Conservation (phyloP, 1,139 yeast species). For the Debaryomycetaceae sp. region DNA sequence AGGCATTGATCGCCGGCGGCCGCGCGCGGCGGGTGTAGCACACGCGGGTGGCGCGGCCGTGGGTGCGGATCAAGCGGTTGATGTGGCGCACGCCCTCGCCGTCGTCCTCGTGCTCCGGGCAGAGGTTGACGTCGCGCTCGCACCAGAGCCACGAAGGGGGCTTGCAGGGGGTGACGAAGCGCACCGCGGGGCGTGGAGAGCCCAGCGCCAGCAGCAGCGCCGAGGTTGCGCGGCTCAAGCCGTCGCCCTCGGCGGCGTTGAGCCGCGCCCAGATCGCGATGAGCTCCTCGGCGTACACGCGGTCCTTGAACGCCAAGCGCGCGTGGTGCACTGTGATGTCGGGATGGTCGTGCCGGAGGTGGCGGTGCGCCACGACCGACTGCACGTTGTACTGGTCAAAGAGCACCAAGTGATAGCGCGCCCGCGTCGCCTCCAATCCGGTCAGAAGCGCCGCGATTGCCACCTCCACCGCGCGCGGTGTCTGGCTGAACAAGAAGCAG, state of each 20-base stretch:
- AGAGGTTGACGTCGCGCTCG: conserved; percentile 29
- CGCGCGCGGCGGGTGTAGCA: conserved; percentile 26
- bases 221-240: conserved; percentile 12
- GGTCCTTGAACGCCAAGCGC: conserved; percentile 27
- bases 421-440: conserved; percentile 25
- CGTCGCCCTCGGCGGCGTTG: conserved; percentile 12
- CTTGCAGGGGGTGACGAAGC: background rate
- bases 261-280: conserved; percentile 4
- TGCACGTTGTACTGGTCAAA: conserved; percentile 18
- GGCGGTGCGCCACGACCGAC: conserved; percentile 9
- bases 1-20: conserved; percentile 27
- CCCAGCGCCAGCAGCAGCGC: conserved; percentile 11
- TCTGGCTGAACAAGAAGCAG: conserved; percentile 7
- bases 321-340: conserved; percentile 26
- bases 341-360: conserved; percentile 10
- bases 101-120: conserved; percentile 18
- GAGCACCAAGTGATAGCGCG: conserved; percentile 22
- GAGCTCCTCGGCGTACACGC: conserved; percentile 23
- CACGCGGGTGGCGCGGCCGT: conserved; percentile 18
- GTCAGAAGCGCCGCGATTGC: conserved; percentile 15
- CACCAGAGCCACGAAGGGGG: conserved; percentile 34
- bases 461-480: conserved; percentile 1
- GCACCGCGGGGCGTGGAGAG: conserved; percentile 5
- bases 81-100: conserved; percentile 19
- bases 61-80: conserved; percentile 18